Evolutionary conservation across 2,329 filamentous ascomycete species (phyloP), one percentile per base, ranked within the genome.

Genomic region (Dothiorella sarmentorum): DNA sequence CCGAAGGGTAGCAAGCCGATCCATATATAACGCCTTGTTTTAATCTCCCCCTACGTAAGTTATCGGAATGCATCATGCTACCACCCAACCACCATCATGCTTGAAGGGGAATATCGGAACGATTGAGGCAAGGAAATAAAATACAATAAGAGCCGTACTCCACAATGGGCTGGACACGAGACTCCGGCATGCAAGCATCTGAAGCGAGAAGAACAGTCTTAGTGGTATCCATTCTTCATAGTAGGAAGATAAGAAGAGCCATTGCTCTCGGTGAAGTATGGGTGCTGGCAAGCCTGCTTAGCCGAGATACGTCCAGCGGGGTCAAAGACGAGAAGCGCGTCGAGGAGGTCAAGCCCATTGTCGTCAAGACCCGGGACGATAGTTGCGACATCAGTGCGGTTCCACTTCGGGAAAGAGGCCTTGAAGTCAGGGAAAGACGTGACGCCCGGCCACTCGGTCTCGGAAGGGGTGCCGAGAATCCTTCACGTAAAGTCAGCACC

Each of bases 361-460:
- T 89, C 84, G 64, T 95, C 89, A 45, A 96, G 82, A 56, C 82
- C 87, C 42, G 84, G 82, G 68, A 91, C 89, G 33, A 94, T 80
- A 26, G 83, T 77, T 49, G 80, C 78, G 22, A 82, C 80, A 60
- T 83, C 80, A 68, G 91, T 87, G 59, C 90, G 85, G 66, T 82
- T 81, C 91, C 91, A 96, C 76, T 95, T 95, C 64, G 91, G 91
- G 76, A 96, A 96, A 3, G 89, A 92, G 26, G 88, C 74, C 76
- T 96, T 96, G 82, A 91, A 96, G 74, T 96, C 92, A 40, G 91
- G 91, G 77, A 95, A 95, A 7, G 89, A 91, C n/a, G 90, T 94
- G 60, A 96, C 91, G 61, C 91, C 91, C 29, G 91, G 91, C 91
- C 91, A 96, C 60, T 85, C 81, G 7, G 85, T 80, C 71, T 96